phyloP scores from a whole-genome alignment of 2,329 filamentous ascomycete genomes.

The Pseudogymnoascus sp. region DNA sequence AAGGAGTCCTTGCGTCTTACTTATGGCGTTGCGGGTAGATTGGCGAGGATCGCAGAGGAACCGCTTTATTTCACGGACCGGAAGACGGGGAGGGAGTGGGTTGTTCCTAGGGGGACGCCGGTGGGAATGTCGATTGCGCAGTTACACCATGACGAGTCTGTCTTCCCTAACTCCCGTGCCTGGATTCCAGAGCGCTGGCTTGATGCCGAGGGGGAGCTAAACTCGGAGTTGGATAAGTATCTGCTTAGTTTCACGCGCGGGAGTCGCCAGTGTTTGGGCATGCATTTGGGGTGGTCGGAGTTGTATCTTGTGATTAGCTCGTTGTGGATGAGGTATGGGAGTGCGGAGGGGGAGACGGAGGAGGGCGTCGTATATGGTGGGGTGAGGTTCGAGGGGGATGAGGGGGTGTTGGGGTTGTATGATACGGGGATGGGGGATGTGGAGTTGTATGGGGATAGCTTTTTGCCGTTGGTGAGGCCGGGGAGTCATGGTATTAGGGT shows the following conservation, averaged over 20 bases:
- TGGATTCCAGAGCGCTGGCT: conserved; percentile 38
- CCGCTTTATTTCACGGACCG: conserved; percentile 16
- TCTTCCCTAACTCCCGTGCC: conserved; percentile 32
- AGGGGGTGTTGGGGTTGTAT: conserved; percentile 21
- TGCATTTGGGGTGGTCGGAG: conserved; percentile 20
- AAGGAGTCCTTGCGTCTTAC: conserved; percentile 30
- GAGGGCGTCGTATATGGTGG: conserved; percentile 10
- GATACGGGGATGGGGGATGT: conserved; percentile 24
- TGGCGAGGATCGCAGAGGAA: conserved; percentile 23
- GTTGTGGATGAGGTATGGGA: conserved; percentile 17
- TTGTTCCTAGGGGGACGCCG: conserved; percentile 27
- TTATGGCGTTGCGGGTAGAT: conserved; percentile 27
- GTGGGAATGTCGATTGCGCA: conserved; percentile 34
- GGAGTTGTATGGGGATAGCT: conserved; percentile 17
- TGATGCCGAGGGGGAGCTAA: conserved; percentile 17
- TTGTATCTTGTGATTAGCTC: conserved; percentile 17
- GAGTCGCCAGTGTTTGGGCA: conserved; percentile 35
- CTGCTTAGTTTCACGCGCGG: conserved; percentile 38
- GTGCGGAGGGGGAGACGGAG: neutral
- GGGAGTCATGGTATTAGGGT: conserved; percentile 7
- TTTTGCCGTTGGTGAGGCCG: conserved; percentile 8
- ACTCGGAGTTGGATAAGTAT: conserved; percentile 30
- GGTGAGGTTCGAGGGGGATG: conserved; percentile 16
- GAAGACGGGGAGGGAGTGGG: conserved; percentile 12
- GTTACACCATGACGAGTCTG: conserved; percentile 33